Conservation (phyloP, 2,329 filamentous ascomycete genomes). For the Exophiala spinifera region DNA sequence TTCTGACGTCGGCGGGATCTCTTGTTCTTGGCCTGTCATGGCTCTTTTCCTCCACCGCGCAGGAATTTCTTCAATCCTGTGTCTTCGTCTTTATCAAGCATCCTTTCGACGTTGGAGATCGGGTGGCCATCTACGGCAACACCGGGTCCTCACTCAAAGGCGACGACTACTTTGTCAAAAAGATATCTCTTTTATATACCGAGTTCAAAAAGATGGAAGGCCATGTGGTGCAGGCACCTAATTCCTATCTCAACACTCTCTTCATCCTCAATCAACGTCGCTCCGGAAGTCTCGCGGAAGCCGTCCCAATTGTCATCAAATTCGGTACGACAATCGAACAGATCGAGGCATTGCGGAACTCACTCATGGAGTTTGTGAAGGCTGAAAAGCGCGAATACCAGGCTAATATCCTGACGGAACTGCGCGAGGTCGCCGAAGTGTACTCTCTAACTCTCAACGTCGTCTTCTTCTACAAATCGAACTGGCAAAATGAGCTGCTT, state of each 20-base stretch:
- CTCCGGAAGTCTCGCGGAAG: conserved; percentile 82
- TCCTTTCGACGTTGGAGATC: conserved; percentile 92
- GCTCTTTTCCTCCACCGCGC: conserved; percentile 87
- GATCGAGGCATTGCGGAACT: conserved; percentile 75
- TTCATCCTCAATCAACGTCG: conserved; percentile 95
- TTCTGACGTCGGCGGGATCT: conserved; percentile 84
- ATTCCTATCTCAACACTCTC: conserved; percentile 85
- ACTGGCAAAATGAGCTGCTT: conserved; percentile 91
- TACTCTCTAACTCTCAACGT: conserved; percentile 86
- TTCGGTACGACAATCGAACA: conserved; percentile 82
- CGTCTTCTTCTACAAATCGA: conserved; percentile 96
- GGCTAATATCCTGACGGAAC: conserved; percentile 78
- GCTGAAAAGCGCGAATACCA: conserved; percentile 88
- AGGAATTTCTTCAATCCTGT: conserved; percentile 89
- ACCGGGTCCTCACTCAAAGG: conserved; percentile 74
- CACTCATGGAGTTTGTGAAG: conserved; percentile 77
- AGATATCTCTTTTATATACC: conserved; percentile 88
- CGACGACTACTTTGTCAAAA: conserved; percentile 94
- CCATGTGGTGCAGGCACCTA: conserved; percentile 91
- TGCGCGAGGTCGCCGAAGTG: conserved; percentile 74
- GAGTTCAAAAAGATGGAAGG: conserved; percentile 99
- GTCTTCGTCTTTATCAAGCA: conserved; percentile 98
- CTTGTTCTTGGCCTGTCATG: conserved; percentile 85
- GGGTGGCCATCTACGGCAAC: conserved; percentile 87
- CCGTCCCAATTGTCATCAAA: conserved; percentile 77